Percentiles rank a stretch among this genome's conserved stretches.
These are phyloP conservation scores for Marasmius oreades DNA, from an alignment of 1,284 basidiomycete species.

Conservation along the genomic window DNA sequence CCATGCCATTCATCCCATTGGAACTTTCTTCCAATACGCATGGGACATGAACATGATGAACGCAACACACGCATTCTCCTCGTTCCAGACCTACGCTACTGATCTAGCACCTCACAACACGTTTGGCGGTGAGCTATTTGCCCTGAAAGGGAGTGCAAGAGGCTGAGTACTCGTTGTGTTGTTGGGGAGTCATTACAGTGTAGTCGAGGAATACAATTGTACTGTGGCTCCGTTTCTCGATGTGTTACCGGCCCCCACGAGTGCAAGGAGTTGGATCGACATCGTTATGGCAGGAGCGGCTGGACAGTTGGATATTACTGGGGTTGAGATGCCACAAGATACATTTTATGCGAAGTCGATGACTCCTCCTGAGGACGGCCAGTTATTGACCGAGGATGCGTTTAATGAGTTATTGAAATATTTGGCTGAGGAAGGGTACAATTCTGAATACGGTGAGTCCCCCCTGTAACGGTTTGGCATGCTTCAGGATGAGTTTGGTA, in stretches of 20 bases:
- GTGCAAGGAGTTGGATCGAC: constrained; percentile 12
- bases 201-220: constrained; percentile 15
- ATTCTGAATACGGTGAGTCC: constrained; percentile 26
- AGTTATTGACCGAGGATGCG: constrained; percentile 26
- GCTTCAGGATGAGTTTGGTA: constrained; percentile 1
- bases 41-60: constrained; percentile 32
- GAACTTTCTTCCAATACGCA: constrained; percentile 34
- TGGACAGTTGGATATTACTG: constrained; percentile 27
- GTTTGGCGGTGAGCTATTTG: constrained; percentile 33
- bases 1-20: constrained; percentile 33
- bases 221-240: constrained; percentile 26
- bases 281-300: constrained; percentile 10
- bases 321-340: constrained; percentile 28
- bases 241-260: not conserved
- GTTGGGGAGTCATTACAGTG: constrained; percentile 15
- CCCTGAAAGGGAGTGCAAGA: constrained; percentile 24
- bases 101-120: constrained; percentile 32
- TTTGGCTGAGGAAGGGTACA: constrained; percentile 29
- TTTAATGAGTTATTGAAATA: constrained; percentile 31
- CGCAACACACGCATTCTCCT: constrained; percentile 30
- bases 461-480: not conserved
- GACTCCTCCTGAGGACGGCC: constrained; percentile 33
- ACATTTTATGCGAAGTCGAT: constrained; percentile 48
- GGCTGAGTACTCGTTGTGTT: constrained; percentile 22
- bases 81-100: constrained; percentile 35